Base-by-base conservation (phyloP, 371 early-diverging fungal genomes). In the Rhizopus arrhizus region DNA sequence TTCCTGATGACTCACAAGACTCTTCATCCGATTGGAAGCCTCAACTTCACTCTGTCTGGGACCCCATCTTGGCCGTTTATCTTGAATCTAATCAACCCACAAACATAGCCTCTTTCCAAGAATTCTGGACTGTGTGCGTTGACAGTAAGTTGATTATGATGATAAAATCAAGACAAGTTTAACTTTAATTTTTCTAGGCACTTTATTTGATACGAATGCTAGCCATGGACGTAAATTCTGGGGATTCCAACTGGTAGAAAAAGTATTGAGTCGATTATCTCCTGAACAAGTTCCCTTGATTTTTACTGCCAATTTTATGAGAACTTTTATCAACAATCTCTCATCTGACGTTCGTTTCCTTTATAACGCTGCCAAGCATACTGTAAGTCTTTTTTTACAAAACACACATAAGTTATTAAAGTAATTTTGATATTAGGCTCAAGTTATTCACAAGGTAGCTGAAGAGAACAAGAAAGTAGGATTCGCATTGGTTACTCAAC, bases 221-320 rank as follows among this genome's bases (percentile, higher is more conserved):
- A 85, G 90, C 38, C 89, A 92, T 75, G 91, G 93, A 66, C 89
- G 92, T 65, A 91, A 91, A 66, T 92, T 79, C 78, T 87, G 95
- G 85, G 96, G 95, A 16, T 91, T 94, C 77, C 86, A 88, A 59
- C 70, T 94, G 28, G 85, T 95, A 42, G 85, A 89, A 60, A 81
- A 82, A 54, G 79, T 87, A 4, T 72, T 95, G 62, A 85, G 85
- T 16, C 76, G 76, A 32, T 75, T 93, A 48, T 71, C 78, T 28
- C 67, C 82, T 43, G 82, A 87, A 5, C 84, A 84, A 57, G 80
- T 92, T 62, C 86, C 92, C 0, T 68, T 86, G 57, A 72, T 95
- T 40, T 91, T 95, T 69, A 91, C 94, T 41, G 83, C 83, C 22
- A 89, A 91, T 72, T 86, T 95, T 60, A 85, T 94, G 85, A 85